Evolutionary conservation across 106 monocot species (phyloP), one percentile per base, ranked within the genome.

Genomic region (Dactylorhiza incarnata): DNA sequence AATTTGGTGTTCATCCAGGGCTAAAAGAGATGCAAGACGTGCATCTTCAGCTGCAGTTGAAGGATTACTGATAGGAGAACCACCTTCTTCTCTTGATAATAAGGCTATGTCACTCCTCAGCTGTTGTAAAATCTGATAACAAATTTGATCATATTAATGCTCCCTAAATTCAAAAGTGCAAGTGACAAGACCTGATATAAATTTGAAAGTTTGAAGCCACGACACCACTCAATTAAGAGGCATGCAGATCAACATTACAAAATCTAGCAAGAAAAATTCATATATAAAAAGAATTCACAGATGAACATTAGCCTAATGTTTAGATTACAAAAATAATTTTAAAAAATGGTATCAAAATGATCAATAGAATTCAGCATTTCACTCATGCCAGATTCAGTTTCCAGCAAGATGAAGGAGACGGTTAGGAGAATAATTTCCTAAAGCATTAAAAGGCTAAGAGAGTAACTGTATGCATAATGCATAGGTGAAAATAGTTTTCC

Each of bases 21-120:
- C 87, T 78, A 99, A 94, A 50, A 99, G 89, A 83, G 97, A 99
- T 71, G 97, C 97, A 61, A 99, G 70, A 19, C 97, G 87, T 50
- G 97, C 97, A 89, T 94, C 97, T 84, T 99, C 97, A 82, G 88
- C 91, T 77, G 97, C 97, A 65, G 97, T 92, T n/a, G 94, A 91
- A 86, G 94, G 94, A 86, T 91, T 99, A 71, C 77, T 84, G 65
- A 99, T 94, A 7, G 91, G 91, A 44, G 94, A 91, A 81, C 97
- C 97, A 77, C 97, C 97, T 83, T 97, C 90, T 80, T 94, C 94
- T 89, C 89, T 94, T 49, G 86, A 78, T 76, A 99, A 71, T 68
- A 99, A 78, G 23, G 89, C 97, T 19, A 81, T 86, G 75, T 99
- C 94, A 76, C 69, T 88, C 70, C 89, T 74, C 94, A 94, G 94